Percentiles rank a stretch among this genome's conserved stretches.
Conservation (phyloP, 805 yeast species). For the Barnettozyma sucrosica region DNA sequence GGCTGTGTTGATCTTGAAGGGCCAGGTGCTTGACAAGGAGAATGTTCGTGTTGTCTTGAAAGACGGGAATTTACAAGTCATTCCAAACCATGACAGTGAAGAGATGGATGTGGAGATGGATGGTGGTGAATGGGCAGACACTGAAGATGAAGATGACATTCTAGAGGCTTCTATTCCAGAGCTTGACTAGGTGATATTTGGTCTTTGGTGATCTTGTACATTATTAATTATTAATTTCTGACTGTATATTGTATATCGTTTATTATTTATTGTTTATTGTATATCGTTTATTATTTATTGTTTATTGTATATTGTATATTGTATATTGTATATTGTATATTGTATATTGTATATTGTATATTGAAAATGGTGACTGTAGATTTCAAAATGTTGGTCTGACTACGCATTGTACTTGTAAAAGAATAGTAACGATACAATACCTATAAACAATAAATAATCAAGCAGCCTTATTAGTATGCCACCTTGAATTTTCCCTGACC, state of each 20-base stretch:
- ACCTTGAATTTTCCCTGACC: slow-evolving; percentile 2
- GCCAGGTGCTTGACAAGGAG: slow-evolving; percentile 86
- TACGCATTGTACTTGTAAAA: no score
- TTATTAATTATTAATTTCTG: neutral
- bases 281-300: no score
- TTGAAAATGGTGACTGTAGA: no score
- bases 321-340: no score
- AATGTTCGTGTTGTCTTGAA: slow-evolving; percentile 56
- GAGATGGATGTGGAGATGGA: slow-evolving; percentile 51
- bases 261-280: no score
- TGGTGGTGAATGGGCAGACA: slow-evolving; percentile 54
- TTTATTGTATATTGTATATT: no score
- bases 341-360: no score
- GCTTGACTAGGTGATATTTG: neutral
- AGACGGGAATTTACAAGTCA: slow-evolving; percentile 63
- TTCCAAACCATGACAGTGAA: slow-evolving; percentile 76
- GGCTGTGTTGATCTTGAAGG: slow-evolving; percentile 83
- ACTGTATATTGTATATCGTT: no score
- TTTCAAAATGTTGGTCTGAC: no score
- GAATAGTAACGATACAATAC: no score
- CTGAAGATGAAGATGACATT: slow-evolving; percentile 49
- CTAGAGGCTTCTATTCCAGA: slow-evolving; percentile 19
- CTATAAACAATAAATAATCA: neutral
- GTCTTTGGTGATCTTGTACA: neutral
- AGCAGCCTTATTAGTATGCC: neutral